A percentile compares a stretch with the other conserved stretches of the same genome.
Conservation (phyloP, 345 rosid species). For the Populus pruinosa region DNA sequence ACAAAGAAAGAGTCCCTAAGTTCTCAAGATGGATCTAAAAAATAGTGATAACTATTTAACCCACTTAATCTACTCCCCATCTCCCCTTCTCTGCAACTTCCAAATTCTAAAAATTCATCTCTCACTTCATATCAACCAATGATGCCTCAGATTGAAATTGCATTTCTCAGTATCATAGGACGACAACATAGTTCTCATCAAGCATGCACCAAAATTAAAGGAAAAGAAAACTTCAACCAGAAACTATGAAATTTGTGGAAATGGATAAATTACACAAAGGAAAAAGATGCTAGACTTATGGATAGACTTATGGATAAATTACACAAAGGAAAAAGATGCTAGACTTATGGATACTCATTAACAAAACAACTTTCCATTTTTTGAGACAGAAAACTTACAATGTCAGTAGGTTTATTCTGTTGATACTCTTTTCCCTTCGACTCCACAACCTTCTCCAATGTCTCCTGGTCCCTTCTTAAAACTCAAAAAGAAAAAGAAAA, state of each 20-base stretch:
- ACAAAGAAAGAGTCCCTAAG: no score
- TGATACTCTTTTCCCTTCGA: conserved; percentile 79
- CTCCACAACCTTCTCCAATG: conserved; percentile 86
- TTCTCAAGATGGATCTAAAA: not conserved
- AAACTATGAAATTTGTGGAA: not conserved
- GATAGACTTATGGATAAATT: not conserved
- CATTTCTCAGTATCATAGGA: not conserved
- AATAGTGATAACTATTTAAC: not conserved
- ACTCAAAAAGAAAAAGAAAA: not conserved
- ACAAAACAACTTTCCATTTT: not conserved
- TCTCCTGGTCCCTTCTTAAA: conserved; percentile 87
- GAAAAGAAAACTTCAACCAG: not conserved
- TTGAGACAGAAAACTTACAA: conserved; percentile 44
- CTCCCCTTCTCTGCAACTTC: no score
- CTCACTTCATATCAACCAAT: not conserved
- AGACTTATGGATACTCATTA: not conserved
- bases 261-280: not conserved
- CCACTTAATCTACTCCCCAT: no score
- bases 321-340: not conserved
- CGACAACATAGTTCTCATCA: not conserved
- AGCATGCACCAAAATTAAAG: not conserved
- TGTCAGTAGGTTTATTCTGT: conserved; percentile 90
- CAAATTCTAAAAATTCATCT: no score
- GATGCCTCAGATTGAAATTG: not conserved
- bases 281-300: not conserved